Evolutionary conservation across 345 rosid genomes (phyloP).

Genomic region (Linum lewisii): DNA sequence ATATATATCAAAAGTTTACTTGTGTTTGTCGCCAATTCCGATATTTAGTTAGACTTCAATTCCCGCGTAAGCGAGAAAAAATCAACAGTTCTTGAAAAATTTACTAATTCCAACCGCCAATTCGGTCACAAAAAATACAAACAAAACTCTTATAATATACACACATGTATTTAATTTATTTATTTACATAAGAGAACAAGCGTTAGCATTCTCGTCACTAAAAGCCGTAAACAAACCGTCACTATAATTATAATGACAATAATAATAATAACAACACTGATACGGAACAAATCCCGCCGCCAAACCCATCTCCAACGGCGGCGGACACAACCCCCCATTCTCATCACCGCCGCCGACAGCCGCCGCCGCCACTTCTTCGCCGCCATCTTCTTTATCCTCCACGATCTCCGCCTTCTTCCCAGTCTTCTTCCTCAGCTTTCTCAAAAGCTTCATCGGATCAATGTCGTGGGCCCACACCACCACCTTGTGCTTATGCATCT

Average conservation of each 20-base stretch:
- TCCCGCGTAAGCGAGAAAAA: too few relatives aligned
- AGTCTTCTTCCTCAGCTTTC: conserved; percentile 64
- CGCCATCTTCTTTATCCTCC: conserved; percentile 8
- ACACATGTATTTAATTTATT: too few relatives aligned
- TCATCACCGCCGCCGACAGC: not conserved
- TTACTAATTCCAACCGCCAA: not conserved
- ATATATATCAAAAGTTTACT: too few relatives aligned
- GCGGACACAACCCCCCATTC: not conserved
- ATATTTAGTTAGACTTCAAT: too few relatives aligned
- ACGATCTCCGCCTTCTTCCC: conserved; percentile 50
- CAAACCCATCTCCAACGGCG: not conserved
- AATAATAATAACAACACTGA: conserved; percentile 13
- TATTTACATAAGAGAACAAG: conserved; percentile 39
- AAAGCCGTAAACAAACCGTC: conserved; percentile 30
- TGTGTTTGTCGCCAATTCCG: too few relatives aligned
- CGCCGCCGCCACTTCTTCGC: conserved; percentile 9
- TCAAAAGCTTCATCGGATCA: conserved; percentile 46
- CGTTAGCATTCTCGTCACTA: conserved; percentile 70
- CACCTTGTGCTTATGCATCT: conserved; percentile 56
- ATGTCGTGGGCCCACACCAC: conserved; percentile 46
- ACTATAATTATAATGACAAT: conserved; percentile 5
- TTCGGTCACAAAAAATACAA: too few relatives aligned
- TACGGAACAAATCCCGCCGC: not conserved
- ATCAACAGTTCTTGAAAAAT: too few relatives aligned
- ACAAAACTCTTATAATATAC: too few relatives aligned